phyloP scores from a whole-genome alignment of 257 asterid species.

The Solanum etuberosum region DNA sequence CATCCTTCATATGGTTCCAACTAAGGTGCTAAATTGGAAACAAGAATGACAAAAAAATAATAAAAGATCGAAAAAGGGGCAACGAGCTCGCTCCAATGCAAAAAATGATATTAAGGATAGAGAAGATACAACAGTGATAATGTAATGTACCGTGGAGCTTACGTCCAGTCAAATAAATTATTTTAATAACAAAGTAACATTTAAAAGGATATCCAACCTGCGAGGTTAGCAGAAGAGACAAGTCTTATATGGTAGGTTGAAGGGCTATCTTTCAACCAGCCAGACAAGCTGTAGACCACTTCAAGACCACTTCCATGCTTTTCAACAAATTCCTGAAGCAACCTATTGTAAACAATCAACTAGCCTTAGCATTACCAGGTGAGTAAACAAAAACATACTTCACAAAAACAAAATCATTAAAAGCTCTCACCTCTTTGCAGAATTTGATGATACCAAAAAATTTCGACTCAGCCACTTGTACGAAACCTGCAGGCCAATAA shows the following conservation, averaged over 20 bases:
- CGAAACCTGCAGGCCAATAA: conserved; percentile 48
- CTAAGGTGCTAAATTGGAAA: neutral
- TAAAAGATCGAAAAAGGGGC: neutral
- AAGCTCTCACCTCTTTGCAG: conserved; percentile 65
- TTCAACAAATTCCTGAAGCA: conserved; percentile 74
- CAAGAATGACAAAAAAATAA: neutral
- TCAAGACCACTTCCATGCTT: conserved; percentile 56
- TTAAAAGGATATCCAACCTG: conserved; percentile 35
- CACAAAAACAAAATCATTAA: neutral
- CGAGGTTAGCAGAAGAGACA: conserved; percentile 52
- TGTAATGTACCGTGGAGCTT: neutral
- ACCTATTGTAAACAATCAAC: conserved; percentile 22
- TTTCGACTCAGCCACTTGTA: conserved; percentile 97
- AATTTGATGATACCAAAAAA: conserved; percentile 72
- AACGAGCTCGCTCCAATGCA: neutral
- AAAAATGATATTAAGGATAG: neutral
- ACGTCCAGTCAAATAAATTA: neutral
- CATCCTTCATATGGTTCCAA: neutral
- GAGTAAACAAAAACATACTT: neutral
- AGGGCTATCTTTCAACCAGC: conserved; percentile 70
- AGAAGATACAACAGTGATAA: neutral
- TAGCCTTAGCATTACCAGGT: neutral
- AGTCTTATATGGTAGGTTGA: conserved; percentile 62
- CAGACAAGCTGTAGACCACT: conserved; percentile 66
- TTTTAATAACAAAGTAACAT: neutral